These are phyloP conservation scores for Diaporthe vexans DNA, from an alignment of 2,329 filamentous ascomycete species.

Conservation along the genomic window DNA sequence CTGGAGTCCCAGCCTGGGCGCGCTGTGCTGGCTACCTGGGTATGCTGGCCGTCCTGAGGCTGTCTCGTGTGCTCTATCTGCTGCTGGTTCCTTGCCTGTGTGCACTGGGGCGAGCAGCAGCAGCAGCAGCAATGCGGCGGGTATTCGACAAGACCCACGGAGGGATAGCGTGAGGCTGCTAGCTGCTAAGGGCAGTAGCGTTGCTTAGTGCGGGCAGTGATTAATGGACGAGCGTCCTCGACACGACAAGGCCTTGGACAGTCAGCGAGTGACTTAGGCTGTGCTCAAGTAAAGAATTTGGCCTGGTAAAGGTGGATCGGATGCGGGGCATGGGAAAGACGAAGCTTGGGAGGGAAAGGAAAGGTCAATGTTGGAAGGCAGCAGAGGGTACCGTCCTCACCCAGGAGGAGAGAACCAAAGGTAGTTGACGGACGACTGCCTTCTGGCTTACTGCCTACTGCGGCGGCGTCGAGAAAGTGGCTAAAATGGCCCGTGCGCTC, in stretches of 20 bases:
- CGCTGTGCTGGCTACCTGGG: too few relatives aligned
- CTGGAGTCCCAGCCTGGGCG: slow-evolving; percentile 9
- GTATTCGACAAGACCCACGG: background rate
- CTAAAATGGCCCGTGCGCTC: slow-evolving; percentile 23
- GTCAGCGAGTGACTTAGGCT: background rate
- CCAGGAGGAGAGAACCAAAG: slow-evolving; percentile 1
- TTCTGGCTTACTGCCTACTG: background rate
- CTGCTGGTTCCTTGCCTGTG: background rate
- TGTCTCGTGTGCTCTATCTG: background rate
- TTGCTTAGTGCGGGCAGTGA: slow-evolving; percentile 23
- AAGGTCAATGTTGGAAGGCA: slow-evolving; percentile 35
- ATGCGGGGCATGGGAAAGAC: slow-evolving; percentile 18
- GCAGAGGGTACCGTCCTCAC: slow-evolving; percentile 23
- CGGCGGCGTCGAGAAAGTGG: slow-evolving; percentile 25
- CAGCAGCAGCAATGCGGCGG: background rate
- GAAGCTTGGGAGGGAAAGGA: slow-evolving; percentile 38
- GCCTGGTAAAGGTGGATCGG: slow-evolving; percentile 28
- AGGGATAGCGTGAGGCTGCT: slow-evolving; percentile 1
- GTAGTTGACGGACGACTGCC: slow-evolving; percentile 13
- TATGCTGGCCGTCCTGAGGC: slow-evolving; percentile 7
- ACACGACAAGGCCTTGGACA: slow-evolving; percentile 22
- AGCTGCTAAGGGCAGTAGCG: slow-evolving; percentile 14
- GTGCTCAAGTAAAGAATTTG: slow-evolving; percentile 20
- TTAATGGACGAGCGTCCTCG: slow-evolving; percentile 2
- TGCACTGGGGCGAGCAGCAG: slow-evolving; percentile 1